A percentile compares a stretch with the other conserved stretches of the same genome.
Evolutionary conservation across 768 basidiomycete genomes (phyloP).

Genomic region (Xerocomellus intermedius): DNA sequence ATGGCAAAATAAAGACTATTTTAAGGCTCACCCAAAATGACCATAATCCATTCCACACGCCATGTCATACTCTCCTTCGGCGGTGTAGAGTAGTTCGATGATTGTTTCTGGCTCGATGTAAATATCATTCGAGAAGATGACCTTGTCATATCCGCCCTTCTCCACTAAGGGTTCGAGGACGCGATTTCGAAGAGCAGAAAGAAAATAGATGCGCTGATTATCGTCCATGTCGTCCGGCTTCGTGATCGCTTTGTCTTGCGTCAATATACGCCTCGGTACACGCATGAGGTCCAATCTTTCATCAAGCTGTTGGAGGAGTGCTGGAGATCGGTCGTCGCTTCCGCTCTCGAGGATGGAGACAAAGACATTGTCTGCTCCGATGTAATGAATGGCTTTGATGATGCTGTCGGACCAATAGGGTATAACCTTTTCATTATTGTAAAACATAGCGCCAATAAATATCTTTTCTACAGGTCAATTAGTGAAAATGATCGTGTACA

Average conservation of each 20-base stretch:
- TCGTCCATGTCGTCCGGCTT: slow-evolving; percentile 2
- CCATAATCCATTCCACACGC: slow-evolving; percentile 42
- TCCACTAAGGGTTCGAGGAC: slow-evolving; percentile 41
- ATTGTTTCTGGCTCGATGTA: slow-evolving; percentile 40
- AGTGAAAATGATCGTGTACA: neutral
- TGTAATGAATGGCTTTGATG: slow-evolving; percentile 34
- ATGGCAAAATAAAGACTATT: neutral
- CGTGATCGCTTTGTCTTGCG: slow-evolving; percentile 1
- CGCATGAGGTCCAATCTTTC: slow-evolving; percentile 8
- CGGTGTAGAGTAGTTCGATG: slow-evolving; percentile 39
- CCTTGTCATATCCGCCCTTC: slow-evolving; percentile 36
- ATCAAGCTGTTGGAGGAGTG: slow-evolving; percentile 10
- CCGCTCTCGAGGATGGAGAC: slow-evolving; percentile 43
- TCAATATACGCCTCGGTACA: slow-evolving; percentile 16
- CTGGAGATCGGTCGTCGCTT: slow-evolving; percentile 17
- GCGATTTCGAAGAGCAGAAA: slow-evolving; percentile 36
- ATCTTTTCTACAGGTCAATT: slow-evolving; percentile 9
- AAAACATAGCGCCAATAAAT: slow-evolving; percentile 36
- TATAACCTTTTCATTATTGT: slow-evolving; percentile 37
- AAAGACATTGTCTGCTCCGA: slow-evolving; percentile 44
- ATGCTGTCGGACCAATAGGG: slow-evolving; percentile 40
- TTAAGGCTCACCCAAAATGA: slow-evolving; percentile 30
- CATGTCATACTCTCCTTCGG: slow-evolving; percentile 41
- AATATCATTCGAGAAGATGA: slow-evolving; percentile 45
- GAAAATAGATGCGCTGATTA: slow-evolving; percentile 2